phyloP scores from a whole-genome alignment of 352 stramenopile genomes.

The Phytophthora foliorum region DNA sequence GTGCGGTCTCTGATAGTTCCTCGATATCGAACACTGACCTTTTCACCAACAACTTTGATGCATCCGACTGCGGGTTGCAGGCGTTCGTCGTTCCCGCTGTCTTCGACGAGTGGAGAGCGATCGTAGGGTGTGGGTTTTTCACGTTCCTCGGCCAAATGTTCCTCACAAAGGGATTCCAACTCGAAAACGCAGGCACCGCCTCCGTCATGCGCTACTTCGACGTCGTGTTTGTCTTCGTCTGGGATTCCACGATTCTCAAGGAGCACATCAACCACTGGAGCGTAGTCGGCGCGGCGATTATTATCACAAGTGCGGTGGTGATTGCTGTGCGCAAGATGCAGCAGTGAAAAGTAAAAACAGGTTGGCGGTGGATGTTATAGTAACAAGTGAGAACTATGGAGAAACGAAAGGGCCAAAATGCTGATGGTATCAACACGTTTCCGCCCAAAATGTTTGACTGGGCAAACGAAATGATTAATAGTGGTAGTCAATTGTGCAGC shows the following conservation, averaged over 20 bases:
- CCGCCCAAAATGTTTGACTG: too few species aligned
- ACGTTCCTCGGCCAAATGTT: conserved; percentile 57
- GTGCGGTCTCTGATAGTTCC: not conserved
- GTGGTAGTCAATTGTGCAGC: too few species aligned
- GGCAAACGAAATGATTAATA: too few species aligned
- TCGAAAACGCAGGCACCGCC: too few species aligned
- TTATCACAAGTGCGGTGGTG: conserved; percentile 35
- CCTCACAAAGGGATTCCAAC: conserved; percentile 69
- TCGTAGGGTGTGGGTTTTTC: conserved; percentile 38
- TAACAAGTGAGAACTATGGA: too few species aligned
- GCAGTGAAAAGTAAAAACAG: not conserved
- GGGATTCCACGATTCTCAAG: conserved; percentile 3
- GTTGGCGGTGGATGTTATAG: too few species aligned
- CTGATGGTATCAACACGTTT: too few species aligned
- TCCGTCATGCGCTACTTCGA: too few species aligned
- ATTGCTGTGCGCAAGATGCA: conserved; percentile 44
- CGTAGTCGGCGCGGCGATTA: conserved; percentile 28
- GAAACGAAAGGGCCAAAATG: too few species aligned
- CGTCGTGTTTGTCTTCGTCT: too few species aligned
- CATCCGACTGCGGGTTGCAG: not conserved
- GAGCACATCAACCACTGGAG: conserved; percentile 38
- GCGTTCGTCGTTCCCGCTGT: conserved; percentile 37
- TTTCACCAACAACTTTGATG: not conserved
- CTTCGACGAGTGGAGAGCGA: conserved; percentile 36
- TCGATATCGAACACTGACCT: too few species aligned